Evolutionary conservation across 2,329 filamentous ascomycete species (phyloP).

Genomic region (Pseudogymnoascus sp.): DNA sequence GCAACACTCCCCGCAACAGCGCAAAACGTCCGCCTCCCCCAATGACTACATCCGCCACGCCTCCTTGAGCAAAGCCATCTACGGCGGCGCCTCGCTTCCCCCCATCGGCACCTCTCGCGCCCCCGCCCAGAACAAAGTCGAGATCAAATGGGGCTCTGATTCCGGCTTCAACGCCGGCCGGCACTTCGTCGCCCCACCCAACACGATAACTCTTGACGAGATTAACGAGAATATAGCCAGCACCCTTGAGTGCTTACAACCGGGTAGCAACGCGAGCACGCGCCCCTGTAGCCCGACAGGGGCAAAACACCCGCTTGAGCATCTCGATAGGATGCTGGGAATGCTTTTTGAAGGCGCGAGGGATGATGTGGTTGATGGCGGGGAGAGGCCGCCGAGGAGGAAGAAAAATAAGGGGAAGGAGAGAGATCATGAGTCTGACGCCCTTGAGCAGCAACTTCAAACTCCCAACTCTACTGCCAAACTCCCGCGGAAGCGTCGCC

Average conservation of each 20-base stretch:
- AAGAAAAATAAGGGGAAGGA: slow-evolving; percentile 47
- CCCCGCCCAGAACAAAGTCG: slow-evolving; percentile 27
- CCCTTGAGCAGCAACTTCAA: slow-evolving; percentile 26
- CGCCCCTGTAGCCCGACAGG: slow-evolving; percentile 46
- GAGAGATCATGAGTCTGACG: slow-evolving; percentile 36
- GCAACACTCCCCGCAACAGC: neutral
- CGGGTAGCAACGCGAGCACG: slow-evolving; percentile 50
- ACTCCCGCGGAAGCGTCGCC: slow-evolving; percentile 24
- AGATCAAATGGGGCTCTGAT: slow-evolving; percentile 61
- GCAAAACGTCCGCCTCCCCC: neutral
- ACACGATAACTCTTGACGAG: slow-evolving; percentile 50
- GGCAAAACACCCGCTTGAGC: neutral
- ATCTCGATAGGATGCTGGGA: slow-evolving; percentile 20
- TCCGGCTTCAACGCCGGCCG: slow-evolving; percentile 49
- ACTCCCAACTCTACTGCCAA: slow-evolving; percentile 23
- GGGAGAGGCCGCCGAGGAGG: slow-evolving; percentile 41
- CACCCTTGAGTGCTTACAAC: slow-evolving; percentile 48
- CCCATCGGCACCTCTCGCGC: neutral
- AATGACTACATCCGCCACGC: slow-evolving; percentile 9
- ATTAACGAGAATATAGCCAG: slow-evolving; percentile 47
- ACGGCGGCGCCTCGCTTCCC: neutral
- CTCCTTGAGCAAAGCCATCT: slow-evolving; percentile 5
- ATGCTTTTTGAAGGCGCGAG: slow-evolving; percentile 18
- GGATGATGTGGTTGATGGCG: slow-evolving; percentile 29
- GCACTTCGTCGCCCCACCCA: slow-evolving; percentile 49